Evolutionary conservation across 768 basidiomycete species (phyloP).

Genomic region (Tulasnella sp.): DNA sequence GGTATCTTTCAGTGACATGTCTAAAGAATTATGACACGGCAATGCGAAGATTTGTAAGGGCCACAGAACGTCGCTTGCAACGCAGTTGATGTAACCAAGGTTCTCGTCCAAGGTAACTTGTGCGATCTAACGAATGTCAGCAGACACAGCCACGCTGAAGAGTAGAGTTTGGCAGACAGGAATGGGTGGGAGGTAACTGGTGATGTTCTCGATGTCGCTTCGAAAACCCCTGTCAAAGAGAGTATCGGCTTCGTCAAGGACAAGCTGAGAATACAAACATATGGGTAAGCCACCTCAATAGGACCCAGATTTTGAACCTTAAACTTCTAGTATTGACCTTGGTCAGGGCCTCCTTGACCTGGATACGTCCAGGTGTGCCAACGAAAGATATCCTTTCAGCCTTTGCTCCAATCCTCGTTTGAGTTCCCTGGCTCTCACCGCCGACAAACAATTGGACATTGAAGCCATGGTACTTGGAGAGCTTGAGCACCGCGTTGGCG

Average conservation of each 20-base stretch:
- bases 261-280: slow-evolving; percentile 38
- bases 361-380: slow-evolving; percentile 78
- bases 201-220: slow-evolving; percentile 68
- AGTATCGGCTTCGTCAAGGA: slow-evolving; percentile 89
- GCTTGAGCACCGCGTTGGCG: slow-evolving; percentile 63
- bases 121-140: slow-evolving; percentile 59
- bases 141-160: slow-evolving; percentile 80
- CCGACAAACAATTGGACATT: slow-evolving; percentile 69
- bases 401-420: slow-evolving; percentile 57
- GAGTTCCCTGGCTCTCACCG: slow-evolving; percentile 51
- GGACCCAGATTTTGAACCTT: too few species aligned
- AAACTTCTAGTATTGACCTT: slow-evolving; percentile 49
- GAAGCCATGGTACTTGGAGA: slow-evolving; percentile 54
- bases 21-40: too few species aligned
- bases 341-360: slow-evolving; percentile 41
- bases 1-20: too few species aligned
- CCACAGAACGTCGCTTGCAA: slow-evolving; percentile 44
- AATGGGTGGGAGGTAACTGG: slow-evolving; percentile 44
- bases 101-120: slow-evolving; percentile 44
- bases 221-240: slow-evolving; percentile 89
- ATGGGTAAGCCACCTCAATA: too few species aligned
- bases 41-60: too few species aligned
- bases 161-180: slow-evolving; percentile 80
- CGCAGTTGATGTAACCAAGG: slow-evolving; percentile 64
- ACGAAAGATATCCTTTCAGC: slow-evolving; percentile 73